These are phyloP conservation scores for Populus davidiana DNA, from an alignment of 345 rosid genomes.

Conservation along the genomic window DNA sequence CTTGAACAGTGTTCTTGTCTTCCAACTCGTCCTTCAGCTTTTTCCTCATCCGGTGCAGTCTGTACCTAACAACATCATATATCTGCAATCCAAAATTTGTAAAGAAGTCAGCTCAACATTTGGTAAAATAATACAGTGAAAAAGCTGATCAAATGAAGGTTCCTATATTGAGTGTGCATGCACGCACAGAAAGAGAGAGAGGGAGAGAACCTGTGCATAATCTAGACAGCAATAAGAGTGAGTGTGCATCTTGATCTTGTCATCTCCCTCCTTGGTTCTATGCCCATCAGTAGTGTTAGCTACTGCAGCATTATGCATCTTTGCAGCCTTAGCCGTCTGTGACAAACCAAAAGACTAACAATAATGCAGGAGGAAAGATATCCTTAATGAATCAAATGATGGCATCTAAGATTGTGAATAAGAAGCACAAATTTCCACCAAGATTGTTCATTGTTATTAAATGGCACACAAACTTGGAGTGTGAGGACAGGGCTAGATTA, in stretches of 20 bases:
- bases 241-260: slow-evolving; percentile 78
- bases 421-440: background rate
- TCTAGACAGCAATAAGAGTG: slow-evolving; percentile 90
- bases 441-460: too few relatives aligned
- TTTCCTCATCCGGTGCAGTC: slow-evolving; percentile 70
- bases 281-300: slow-evolving; percentile 65
- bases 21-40: slow-evolving; percentile 81
- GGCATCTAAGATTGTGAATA: background rate
- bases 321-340: slow-evolving; percentile 86
- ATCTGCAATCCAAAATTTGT: slow-evolving; percentile 47
- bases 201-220: slow-evolving; percentile 64
- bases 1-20: slow-evolving; percentile 83
- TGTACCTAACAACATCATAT: slow-evolving; percentile 71
- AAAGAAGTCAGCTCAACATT: slow-evolving; percentile 7
- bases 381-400: background rate
- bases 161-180: too few relatives aligned
- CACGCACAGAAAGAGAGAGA: background rate
- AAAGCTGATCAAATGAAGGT: background rate
- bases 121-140: background rate
- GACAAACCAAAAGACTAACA: background rate
- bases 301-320: slow-evolving; percentile 73
- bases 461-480: too few relatives aligned
- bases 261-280: slow-evolving; percentile 58
- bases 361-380: too few relatives aligned
- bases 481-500: too few relatives aligned